Percentiles rank a stretch among this genome's conserved stretches.
These are phyloP conservation scores for Dendrocalamus latiflorus DNA, from an alignment of 202 grass and related monocot species.

Conservation along the genomic window DNA sequence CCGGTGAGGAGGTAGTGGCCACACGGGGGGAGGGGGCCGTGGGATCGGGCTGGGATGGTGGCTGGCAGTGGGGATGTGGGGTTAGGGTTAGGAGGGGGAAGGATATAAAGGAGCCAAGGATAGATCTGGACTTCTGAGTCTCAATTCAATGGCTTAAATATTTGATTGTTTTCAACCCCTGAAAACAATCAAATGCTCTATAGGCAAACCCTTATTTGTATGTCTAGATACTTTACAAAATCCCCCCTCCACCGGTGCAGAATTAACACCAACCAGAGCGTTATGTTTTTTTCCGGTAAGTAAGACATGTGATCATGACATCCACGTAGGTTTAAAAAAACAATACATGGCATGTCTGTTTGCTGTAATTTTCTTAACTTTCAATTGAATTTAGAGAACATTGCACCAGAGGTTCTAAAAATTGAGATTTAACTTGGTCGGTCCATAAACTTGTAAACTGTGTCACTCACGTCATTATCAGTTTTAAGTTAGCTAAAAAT, in stretches of 20 bases:
- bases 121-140: no score
- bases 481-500: background rate
- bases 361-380: background rate
- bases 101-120: no score
- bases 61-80: no score
- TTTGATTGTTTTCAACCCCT: no score
- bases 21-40: no score
- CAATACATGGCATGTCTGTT: background rate
- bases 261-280: no score
- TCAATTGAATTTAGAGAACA: background rate
- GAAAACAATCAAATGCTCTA: no score
- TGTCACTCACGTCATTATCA: background rate
- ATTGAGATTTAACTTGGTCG: background rate
- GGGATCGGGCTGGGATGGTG: no score
- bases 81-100: no score
- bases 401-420: background rate
- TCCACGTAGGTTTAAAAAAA: background rate
- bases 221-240: background rate
- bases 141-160: no score
- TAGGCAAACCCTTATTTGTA: background rate
- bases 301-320: background rate
- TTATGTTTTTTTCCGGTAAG: background rate
- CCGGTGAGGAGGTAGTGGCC: no score
- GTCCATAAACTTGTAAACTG: background rate
- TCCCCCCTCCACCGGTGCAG: no score